Evolutionary conservation across 345 rosid genomes (phyloP), one percentile per base, ranked within the genome.

Genomic region (Camelina neglecta): DNA sequence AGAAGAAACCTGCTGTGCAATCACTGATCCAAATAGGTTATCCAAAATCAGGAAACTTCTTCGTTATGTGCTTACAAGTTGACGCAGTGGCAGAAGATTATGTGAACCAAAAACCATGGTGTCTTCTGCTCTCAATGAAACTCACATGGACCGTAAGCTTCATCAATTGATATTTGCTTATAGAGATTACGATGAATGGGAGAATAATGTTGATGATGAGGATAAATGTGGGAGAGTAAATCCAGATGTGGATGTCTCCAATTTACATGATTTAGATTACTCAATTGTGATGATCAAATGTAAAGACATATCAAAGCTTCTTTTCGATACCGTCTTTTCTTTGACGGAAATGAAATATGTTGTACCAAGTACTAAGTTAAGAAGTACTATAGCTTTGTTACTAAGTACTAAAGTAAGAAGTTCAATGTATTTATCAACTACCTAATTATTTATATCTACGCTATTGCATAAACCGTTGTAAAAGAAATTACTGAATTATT

Each of bases 331-430:
- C 0, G 95, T 94, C 62, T 94, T 88, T 67, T 88, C 95, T 26
- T 73, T 94, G 80, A 94, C 98, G 1, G 98, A 94, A 78, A 92
- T 94, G 98, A 86, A 92, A 45, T 94, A 94, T 73, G 95, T 90
- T 1, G 24, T 23, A 23, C 24, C 24, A 23, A 23, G 24, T 23
- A 23, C 2, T 1, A 23, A 23, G 2, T 18, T 18, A 18, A 24
- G 26, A 24, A 24, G 0, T 24, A 24, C 26, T 24, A 2, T 24
- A 24, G 2, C 26, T 24, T 24, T 24, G 26, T 24, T 24, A 24
- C 26, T 24, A 24, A 24, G 26, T 24, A 24, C 26, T 24, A 24
- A 24, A 24, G 26, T 24, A 24, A 24, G 26, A 24, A 24, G 26
- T 24, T 24, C 26, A 24, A 24, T 24, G 26, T 24, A 24, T 38